Evolutionary conservation across 495 filamentous ascomycete species (phyloP).

Genomic region (Annulohypoxylon moriforme): DNA sequence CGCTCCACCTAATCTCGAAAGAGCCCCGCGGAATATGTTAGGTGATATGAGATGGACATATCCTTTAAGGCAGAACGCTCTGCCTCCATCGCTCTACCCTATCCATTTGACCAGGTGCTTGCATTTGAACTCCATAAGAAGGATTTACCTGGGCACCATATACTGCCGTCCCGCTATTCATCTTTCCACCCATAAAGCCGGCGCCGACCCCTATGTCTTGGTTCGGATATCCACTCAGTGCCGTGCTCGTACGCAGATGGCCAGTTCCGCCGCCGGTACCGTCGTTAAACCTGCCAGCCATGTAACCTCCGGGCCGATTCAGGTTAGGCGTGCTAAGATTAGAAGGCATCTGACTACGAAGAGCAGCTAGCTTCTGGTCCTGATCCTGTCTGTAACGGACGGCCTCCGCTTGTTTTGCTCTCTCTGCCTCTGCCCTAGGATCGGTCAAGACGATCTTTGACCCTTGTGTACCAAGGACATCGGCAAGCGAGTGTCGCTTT

Average conservation of each 20-base stretch:
- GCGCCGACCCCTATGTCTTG: neutral
- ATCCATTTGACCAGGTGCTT: slow-evolving; percentile 66
- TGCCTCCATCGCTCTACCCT: slow-evolving; percentile 93
- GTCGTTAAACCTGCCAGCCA: slow-evolving; percentile 63
- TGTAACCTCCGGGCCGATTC: slow-evolving; percentile 58
- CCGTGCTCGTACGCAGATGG: slow-evolving; percentile 40
- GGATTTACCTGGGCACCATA: slow-evolving; percentile 38
- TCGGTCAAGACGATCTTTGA: slow-evolving; percentile 31
- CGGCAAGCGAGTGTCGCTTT: slow-evolving; percentile 47
- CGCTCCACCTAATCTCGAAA: neutral
- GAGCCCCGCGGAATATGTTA: neutral
- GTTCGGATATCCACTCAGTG: slow-evolving; percentile 18
- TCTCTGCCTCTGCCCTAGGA: slow-evolving; percentile 43
- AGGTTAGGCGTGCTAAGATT: slow-evolving; percentile 48
- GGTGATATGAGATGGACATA: neutral
- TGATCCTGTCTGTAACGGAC: slow-evolving; percentile 48
- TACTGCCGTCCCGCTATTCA: slow-evolving; percentile 24
- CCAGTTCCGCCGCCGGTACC: slow-evolving; percentile 55
- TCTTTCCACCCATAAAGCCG: neutral
- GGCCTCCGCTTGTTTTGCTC: slow-evolving; percentile 48
- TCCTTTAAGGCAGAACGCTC: slow-evolving; percentile 70
- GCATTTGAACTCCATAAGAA: slow-evolving; percentile 48
- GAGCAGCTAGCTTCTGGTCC: slow-evolving; percentile 54
- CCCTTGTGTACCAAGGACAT: slow-evolving; percentile 40
- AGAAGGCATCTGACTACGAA: slow-evolving; percentile 57